These are phyloP conservation scores for Dendrobium catenatum DNA, from an alignment of 106 monocot genomes.

Conservation along the genomic window DNA sequence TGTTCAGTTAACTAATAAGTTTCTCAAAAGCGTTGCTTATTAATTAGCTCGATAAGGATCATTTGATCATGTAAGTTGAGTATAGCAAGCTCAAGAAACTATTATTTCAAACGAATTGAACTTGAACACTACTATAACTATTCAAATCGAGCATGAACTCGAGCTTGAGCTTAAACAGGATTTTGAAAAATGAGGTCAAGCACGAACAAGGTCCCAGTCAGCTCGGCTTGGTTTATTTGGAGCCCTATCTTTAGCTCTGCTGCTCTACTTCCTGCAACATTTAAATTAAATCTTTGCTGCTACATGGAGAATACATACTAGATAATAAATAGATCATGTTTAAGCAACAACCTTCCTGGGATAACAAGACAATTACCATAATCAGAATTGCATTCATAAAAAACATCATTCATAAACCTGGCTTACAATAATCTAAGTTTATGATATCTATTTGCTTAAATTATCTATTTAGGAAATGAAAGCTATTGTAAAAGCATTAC, in stretches of 20 bases:
- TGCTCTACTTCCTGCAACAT: not conserved
- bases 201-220: no score
- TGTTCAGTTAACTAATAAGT: no score
- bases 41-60: no score
- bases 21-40: no score
- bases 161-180: no score
- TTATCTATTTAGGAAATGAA: not conserved
- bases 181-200: no score
- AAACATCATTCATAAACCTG: not conserved
- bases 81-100: no score
- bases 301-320: not conserved
- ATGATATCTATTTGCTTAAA: not conserved
- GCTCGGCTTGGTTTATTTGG: no score
- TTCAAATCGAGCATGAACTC: no score
- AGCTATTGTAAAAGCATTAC: not conserved
- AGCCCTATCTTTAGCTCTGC: not conserved
- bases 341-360: not conserved
- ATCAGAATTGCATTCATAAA: not conserved
- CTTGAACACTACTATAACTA: no score
- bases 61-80: no score
- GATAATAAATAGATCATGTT: conserved; percentile 2
- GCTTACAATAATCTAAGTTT: not conserved
- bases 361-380: not conserved
- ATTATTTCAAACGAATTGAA: no score
- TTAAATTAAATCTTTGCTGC: not conserved